Base-by-base conservation (phyloP, 2,329 filamentous ascomycete species). In the Lachnellula occidentalis region DNA sequence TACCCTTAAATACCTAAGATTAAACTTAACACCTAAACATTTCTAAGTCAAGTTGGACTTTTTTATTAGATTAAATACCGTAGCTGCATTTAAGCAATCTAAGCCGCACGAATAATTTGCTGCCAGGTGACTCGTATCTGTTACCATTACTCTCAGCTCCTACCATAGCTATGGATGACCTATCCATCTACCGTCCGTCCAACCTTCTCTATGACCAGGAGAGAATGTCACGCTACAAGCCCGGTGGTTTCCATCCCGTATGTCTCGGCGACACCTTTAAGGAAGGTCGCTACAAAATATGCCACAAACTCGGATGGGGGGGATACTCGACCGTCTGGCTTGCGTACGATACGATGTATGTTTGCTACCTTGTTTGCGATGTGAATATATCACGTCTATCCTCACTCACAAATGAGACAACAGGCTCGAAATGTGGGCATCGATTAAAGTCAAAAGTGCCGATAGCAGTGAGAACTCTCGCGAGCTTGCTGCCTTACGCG, bases 311-410 rank as follows among this genome's bases (percentile, higher is more conserved):
- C 36, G 74, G 74, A n/a, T 73, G 31, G 69, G 42, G 42, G 15
- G 42, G 69, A 1, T 74, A 63, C 58, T 72, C 73, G 2, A 77
- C 72, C 4, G 70, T 76, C 45, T 77, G 72, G 74, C 70, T 76
- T 24, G 73, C 70, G 31, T 59, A 61, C 5, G 67, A 72, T 58
- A 55, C 54, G 36, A 15, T n/a, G 50, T 56, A 55, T 17, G 50
- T 56, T 53, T 17, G 47, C n/a, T 49, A 34, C 47, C 15, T n/a
- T 49, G 11, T 22, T 49, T 14, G 6, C n/a, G 5, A 39, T 21
- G 4, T 37, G 5, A 21, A 19, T 42, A 34, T 34, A 21, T 50
- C 8, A 27, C 8, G 7, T 27, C 8, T 27, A 12, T 39, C 14
- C 42, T 42, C 27, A 36, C 19, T 19, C 17, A 27, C 27, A 3